A percentile compares a stretch with the other conserved stretches of the same genome.
Evolutionary conservation across 2,329 filamentous ascomycete species (phyloP).

Genomic region (Drechmeria coniospora): DNA sequence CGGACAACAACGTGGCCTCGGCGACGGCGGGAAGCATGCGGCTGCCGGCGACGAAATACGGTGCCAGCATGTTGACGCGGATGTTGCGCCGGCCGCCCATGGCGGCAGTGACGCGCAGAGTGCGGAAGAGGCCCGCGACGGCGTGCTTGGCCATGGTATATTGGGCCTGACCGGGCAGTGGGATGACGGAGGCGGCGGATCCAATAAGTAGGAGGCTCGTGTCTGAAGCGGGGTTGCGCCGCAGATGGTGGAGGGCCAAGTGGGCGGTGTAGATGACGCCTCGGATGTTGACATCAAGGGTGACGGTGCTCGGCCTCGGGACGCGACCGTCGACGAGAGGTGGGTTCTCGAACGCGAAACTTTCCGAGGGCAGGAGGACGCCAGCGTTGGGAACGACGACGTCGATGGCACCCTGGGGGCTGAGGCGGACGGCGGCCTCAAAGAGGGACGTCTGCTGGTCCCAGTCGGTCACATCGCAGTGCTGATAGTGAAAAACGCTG

Average conservation of each 20-base stretch:
- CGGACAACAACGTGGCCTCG: constrained; percentile 38
- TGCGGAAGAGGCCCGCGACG: constrained; percentile 48
- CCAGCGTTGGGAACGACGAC: constrained; percentile 53
- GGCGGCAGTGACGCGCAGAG: constrained; percentile 32
- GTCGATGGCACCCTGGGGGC: constrained; percentile 40
- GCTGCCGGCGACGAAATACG: constrained; percentile 51
- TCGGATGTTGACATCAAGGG: constrained; percentile 46
- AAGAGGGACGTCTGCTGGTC: constrained; percentile 48
- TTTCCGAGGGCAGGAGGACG: constrained; percentile 24
- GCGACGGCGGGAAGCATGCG: constrained; percentile 29
- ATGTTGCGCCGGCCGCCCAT: constrained; percentile 24
- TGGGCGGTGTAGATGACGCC: constrained; percentile 51
- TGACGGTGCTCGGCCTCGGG: constrained; percentile 30
- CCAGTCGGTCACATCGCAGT: constrained; percentile 52
- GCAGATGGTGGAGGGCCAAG: constrained; percentile 37
- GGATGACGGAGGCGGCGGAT: constrained; percentile 40
- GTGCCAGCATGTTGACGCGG: constrained; percentile 49
- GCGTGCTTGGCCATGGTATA: constrained; percentile 52
- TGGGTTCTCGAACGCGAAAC: constrained; percentile 30
- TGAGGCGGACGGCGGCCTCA: constrained; percentile 37
- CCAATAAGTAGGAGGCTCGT: constrained; percentile 47
- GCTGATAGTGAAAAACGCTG: constrained; percentile 36
- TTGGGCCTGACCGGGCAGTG: constrained; percentile 28
- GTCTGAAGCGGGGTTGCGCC: constrained; percentile 21
- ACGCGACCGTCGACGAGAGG: constrained; percentile 24